Evolutionary conservation across 2,329 filamentous ascomycete genomes (phyloP), one percentile per base, ranked within the genome.

Genomic region (Aureobasidium mangrovei): DNA sequence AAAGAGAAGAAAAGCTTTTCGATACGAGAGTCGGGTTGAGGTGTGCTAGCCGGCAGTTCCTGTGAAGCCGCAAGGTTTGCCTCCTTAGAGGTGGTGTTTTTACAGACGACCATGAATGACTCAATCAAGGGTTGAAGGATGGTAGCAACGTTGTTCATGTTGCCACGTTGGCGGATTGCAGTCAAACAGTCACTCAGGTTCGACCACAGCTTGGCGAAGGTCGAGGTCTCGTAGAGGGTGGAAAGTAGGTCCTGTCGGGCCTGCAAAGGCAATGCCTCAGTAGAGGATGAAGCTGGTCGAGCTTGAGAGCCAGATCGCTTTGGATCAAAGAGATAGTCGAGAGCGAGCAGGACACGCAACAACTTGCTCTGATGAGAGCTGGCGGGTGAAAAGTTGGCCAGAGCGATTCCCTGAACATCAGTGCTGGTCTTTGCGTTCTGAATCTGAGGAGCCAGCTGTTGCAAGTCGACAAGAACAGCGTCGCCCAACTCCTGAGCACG

Each of bases 91-190:
- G 89, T 86, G 7, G 90, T 95, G 69, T 97, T 97, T 76, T 97
- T 98, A 79, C 94, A 98, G 29, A 98, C 91, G 52, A 98, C 93
- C 93, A 98, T 98, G 58, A 98, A 77, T 4, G 91, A 89, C 70
- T 98, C 93, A 58, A 98, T 96, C 31, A 98, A 76, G 31, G 93
- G 93, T 35, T 97, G 76, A 28, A 98, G 78, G 59, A 97, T 97
- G 0, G 91, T 97, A 31, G 93, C 94, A 55, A 98, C 91, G 64
- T 95, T 96, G 65, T 97, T 82, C 84, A 97, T 93, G 67, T 89
- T 94, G 67, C 95, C 91, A 55, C 91, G 87, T 69, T 94, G 82
- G 49, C 89, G 86, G 62, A 98, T 96, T 7, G 88, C 86, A 55
- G 81, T 83, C 53, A 98, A 77, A 67, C 91, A 97, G 36, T 86